phyloP scores from a whole-genome alignment of 768 basidiomycete genomes.

The Macrolepiota fuliginosa region DNA sequence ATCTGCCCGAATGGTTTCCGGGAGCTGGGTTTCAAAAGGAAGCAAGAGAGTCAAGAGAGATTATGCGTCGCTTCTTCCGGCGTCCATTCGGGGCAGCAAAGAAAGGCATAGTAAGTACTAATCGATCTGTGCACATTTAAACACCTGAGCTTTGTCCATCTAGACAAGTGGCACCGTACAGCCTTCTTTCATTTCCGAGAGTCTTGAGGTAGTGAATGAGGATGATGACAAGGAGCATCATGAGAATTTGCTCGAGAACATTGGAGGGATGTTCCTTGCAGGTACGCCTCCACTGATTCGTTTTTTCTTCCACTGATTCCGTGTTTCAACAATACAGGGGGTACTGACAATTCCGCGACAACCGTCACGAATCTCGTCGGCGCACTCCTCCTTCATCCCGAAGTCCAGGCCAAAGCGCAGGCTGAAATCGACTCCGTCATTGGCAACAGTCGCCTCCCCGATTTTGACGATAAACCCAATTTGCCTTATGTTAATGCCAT shows the following conservation, averaged over 20 bases:
- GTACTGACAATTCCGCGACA: no score
- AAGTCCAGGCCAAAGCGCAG: background rate
- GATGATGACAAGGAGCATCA: no score
- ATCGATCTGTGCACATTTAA: no score
- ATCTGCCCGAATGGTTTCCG: constrained; percentile 17
- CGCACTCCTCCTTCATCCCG: background rate
- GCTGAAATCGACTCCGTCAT: background rate
- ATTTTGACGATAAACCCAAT: background rate
- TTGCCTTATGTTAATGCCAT: background rate
- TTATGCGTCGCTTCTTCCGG: background rate
- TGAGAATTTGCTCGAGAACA: no score
- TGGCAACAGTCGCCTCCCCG: background rate
- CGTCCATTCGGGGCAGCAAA: background rate
- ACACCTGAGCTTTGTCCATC: no score
- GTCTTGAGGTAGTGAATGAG: no score
- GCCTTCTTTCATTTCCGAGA: no score
- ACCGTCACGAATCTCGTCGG: background rate
- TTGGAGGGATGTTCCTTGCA: no score
- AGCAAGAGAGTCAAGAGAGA: background rate
- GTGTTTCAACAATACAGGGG: background rate
- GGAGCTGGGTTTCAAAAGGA: constrained; percentile 14
- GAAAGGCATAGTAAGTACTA: background rate
- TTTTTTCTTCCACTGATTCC: background rate
- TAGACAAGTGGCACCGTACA: no score
- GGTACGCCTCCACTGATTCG: no score